phyloP scores from a whole-genome alignment of 2,329 filamentous ascomycete genomes.

The Davidsoniella eucalypti region DNA sequence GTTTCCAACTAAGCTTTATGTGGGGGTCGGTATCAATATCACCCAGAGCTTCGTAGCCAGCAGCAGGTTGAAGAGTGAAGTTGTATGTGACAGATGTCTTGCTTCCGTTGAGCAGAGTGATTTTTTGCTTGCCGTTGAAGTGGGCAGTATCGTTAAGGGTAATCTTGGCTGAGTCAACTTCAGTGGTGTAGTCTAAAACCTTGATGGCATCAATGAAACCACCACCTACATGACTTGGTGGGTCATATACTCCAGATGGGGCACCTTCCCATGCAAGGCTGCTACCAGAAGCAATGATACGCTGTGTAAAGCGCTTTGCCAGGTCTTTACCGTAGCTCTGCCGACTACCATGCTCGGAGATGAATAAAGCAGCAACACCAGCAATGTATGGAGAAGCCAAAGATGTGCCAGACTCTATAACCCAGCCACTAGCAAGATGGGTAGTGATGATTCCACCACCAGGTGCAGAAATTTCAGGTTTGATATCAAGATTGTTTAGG shows the following conservation, averaged over 20 bases:
- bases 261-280: slow-evolving; percentile 9
- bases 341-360: no score
- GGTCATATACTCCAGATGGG: slow-evolving; percentile 17
- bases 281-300: slow-evolving; percentile 6
- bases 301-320: neutral
- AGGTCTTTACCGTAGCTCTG: slow-evolving; percentile 12
- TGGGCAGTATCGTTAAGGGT: slow-evolving; percentile 32
- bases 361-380: slow-evolving; percentile 31
- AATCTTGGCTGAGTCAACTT: slow-evolving; percentile 26
- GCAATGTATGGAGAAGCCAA: slow-evolving; percentile 40
- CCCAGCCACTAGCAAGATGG: slow-evolving; percentile 24
- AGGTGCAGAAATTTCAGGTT: slow-evolving; percentile 33
- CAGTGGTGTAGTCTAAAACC: slow-evolving; percentile 25
- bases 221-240: slow-evolving; percentile 24
- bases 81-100: slow-evolving; percentile 24
- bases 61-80: slow-evolving; percentile 24
- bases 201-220: slow-evolving; percentile 31
- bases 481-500: slow-evolving; percentile 30
- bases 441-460: slow-evolving; percentile 35
- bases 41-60: slow-evolving; percentile 24
- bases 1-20: no score
- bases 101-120: slow-evolving; percentile 28
- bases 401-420: slow-evolving; percentile 34
- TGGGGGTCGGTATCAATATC: no score
- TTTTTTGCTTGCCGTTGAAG: slow-evolving; percentile 22